Conservation (phyloP, 2,329 filamentous ascomycete genomes). For the Aspergillus vadensis region DNA sequence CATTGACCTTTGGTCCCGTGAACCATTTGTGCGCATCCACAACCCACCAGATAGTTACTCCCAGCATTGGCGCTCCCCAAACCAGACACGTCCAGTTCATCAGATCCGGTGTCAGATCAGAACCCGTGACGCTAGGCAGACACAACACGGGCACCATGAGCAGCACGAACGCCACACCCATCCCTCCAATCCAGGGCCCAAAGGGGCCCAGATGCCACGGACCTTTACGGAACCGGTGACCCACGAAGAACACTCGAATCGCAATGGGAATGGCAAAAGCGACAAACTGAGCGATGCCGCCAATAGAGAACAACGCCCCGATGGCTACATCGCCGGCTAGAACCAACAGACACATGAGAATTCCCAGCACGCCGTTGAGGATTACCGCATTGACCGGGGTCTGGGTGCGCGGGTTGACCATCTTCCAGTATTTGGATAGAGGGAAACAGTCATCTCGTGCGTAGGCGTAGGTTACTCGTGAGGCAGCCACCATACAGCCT, state of each 20-base stretch:
- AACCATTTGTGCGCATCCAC: slow-evolving; percentile 69
- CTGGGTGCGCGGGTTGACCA: slow-evolving; percentile 61
- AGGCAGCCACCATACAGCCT: slow-evolving; percentile 69
- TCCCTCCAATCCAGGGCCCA: slow-evolving; percentile 58
- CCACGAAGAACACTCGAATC: slow-evolving; percentile 54
- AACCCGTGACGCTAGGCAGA: slow-evolving; percentile 60
- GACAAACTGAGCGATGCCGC: slow-evolving; percentile 68
- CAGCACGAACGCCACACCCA: slow-evolving; percentile 61
- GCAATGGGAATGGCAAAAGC: slow-evolving; percentile 48
- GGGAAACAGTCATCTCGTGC: slow-evolving; percentile 72
- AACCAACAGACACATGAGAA: slow-evolving; percentile 63
- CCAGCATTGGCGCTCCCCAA: slow-evolving; percentile 65
- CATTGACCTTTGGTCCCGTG: slow-evolving; percentile 69
- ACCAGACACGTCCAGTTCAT: slow-evolving; percentile 74
- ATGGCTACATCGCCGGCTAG: slow-evolving; percentile 65
- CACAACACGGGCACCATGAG: slow-evolving; percentile 71
- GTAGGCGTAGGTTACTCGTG: slow-evolving; percentile 71
- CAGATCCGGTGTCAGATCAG: slow-evolving; percentile 51
- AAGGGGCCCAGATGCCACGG: slow-evolving; percentile 69
- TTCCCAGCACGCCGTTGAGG: slow-evolving; percentile 64
- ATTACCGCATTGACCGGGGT: slow-evolving; percentile 73
- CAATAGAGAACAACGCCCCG: slow-evolving; percentile 70
- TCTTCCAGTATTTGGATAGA: slow-evolving; percentile 58
- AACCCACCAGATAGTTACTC: slow-evolving; percentile 63
- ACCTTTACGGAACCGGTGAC: slow-evolving; percentile 64